phyloP scores from a whole-genome alignment of 2,329 filamentous ascomycete genomes.

The Pseudopithomyces maydicus region DNA sequence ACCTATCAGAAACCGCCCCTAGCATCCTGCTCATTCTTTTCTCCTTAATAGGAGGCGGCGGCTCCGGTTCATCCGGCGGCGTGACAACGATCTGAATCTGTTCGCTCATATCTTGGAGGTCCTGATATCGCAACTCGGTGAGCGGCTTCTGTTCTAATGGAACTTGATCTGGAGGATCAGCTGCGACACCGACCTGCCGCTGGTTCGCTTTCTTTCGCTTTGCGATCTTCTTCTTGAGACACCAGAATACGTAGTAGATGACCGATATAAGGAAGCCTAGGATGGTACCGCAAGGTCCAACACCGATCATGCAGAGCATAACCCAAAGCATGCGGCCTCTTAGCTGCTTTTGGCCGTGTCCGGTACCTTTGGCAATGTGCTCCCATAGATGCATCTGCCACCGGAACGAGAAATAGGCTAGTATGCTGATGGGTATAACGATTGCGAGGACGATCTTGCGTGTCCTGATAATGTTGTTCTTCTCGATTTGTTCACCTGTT shows the following conservation, averaged over 20 bases:
- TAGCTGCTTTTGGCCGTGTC: not conserved
- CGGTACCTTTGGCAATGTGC: not conserved
- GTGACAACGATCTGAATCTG: not conserved
- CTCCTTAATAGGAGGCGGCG: not conserved
- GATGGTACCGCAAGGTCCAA: not conserved
- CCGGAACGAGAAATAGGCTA: not conserved
- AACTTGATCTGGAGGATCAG: too few relatives aligned
- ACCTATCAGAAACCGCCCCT: not conserved
- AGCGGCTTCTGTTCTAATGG: not conserved
- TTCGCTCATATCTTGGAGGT: not conserved
- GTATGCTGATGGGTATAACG: not conserved
- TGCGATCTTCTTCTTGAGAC: not conserved
- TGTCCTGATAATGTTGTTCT: not conserved
- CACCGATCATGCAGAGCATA: not conserved
- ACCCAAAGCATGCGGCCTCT: not conserved
- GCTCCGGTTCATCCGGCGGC: not conserved
- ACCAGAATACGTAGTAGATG: not conserved
- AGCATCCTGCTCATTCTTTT: slow-evolving; percentile 4
- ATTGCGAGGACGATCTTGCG: not conserved
- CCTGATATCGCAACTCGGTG: not conserved
- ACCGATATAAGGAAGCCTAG: not conserved
- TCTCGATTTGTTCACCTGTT: not conserved
- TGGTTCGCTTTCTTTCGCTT: not conserved
- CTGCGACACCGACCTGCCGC: not conserved
- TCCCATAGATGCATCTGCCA: not conserved